Conservation (phyloP, 805 yeast species). For the Teunomyces gatunensis region DNA sequence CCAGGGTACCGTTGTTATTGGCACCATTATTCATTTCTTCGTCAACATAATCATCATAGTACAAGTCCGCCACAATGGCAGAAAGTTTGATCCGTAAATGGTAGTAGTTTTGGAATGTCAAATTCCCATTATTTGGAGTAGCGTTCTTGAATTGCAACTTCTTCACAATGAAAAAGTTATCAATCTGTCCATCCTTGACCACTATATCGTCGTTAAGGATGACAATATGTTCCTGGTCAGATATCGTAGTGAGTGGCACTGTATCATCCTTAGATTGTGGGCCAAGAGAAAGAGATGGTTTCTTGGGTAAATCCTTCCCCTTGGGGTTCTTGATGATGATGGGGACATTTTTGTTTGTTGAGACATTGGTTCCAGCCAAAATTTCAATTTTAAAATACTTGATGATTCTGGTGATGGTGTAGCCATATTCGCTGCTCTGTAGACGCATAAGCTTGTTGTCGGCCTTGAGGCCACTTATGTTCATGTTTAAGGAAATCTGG, state of each 20-base stretch:
- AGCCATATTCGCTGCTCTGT: conserved; percentile 36
- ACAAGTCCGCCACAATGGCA: conserved; percentile 37
- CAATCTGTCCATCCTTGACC: conserved; percentile 20
- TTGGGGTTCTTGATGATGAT: conserved; percentile 21
- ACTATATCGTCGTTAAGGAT: conserved; percentile 22
- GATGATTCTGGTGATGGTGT: conserved; percentile 34
- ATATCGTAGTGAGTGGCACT: conserved; percentile 17
- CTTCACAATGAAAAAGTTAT: conserved; percentile 33
- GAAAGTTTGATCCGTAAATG: conserved; percentile 34
- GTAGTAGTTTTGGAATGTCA: conserved; percentile 45
- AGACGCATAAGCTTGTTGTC: conserved; percentile 27
- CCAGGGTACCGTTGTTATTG: conserved; percentile 10
- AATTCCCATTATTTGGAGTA: conserved; percentile 52
- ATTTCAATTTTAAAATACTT: conserved; percentile 39
- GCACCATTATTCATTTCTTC: conserved; percentile 22
- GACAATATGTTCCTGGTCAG: conserved; percentile 22
- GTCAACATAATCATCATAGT: conserved; percentile 36
- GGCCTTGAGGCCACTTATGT: conserved; percentile 23
- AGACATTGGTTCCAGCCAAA: conserved; percentile 33
- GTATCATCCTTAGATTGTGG: conserved; percentile 7
- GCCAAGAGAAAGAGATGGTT: background rate
- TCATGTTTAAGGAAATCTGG: conserved; percentile 31
- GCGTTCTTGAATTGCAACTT: conserved; percentile 50
- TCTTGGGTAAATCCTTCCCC: conserved; percentile 14
- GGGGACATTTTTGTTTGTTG: conserved; percentile 29